A percentile compares a stretch with the other conserved stretches of the same genome.
Evolutionary conservation across 257 asterid genomes (phyloP).

Genomic region (Hygrophila difformis): DNA sequence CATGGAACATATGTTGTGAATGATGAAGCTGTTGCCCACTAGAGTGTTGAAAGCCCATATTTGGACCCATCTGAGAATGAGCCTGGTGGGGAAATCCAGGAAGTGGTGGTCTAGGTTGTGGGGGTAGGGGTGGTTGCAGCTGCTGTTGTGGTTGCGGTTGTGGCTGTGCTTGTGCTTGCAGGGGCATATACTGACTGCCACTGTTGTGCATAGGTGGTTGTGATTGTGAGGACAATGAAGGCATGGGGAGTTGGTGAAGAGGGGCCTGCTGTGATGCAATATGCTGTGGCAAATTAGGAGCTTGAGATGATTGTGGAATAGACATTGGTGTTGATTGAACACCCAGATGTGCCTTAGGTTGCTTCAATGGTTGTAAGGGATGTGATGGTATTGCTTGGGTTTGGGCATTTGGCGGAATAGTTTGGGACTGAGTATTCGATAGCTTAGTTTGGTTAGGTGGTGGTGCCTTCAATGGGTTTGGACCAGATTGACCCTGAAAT

Average conservation of each 20-base stretch:
- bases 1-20: conserved; percentile 76
- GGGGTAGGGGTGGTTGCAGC: conserved; percentile 58
- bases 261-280: conserved; percentile 44
- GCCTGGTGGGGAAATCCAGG: conserved; percentile 57
- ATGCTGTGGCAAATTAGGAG: conserved; percentile 57
- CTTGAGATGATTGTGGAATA: conserved; percentile 49
- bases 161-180: conserved; percentile 33
- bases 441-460: conserved; percentile 40
- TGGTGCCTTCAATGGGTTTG: conserved; percentile 58
- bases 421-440: conserved; percentile 31
- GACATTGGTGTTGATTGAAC: conserved; percentile 45
- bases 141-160: conserved; percentile 54
- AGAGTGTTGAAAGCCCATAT: conserved; percentile 62
- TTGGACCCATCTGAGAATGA: conserved; percentile 64
- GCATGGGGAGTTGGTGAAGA: conserved; percentile 50
- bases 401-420: conserved; percentile 40
- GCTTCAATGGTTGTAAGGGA: conserved; percentile 39
- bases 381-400: conserved; percentile 47
- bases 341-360: conserved; percentile 43
- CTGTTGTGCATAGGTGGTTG: conserved; percentile 58
- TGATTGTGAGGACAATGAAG: conserved; percentile 46
- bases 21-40: conserved; percentile 67
- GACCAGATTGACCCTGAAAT: conserved; percentile 41
- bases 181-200: conserved; percentile 46
- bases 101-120: conserved; percentile 54